Evolutionary conservation across 768 basidiomycete genomes (phyloP).

Genomic region (Leccinum arenicola): DNA sequence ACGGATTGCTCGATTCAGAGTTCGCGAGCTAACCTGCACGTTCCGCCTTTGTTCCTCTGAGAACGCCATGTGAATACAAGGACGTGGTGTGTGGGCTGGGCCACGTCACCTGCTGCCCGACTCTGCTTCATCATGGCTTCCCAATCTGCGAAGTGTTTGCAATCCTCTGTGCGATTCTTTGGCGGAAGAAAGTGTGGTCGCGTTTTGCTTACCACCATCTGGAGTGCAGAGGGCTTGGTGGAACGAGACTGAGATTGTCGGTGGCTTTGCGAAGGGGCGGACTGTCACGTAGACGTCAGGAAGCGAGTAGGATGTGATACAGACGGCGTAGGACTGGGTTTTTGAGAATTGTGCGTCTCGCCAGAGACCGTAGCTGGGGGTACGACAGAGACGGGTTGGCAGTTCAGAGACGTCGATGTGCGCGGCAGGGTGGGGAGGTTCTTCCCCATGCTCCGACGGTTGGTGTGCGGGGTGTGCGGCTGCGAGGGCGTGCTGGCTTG

Average conservation of each 20-base stretch:
- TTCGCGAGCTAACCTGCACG: conserved; percentile 59
- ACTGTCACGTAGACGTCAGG: conserved; percentile 18
- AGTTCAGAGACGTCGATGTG: conserved; percentile 44
- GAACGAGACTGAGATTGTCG: conserved; percentile 44
- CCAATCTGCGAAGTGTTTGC: conserved; percentile 84
- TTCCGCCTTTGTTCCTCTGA: conserved; percentile 73
- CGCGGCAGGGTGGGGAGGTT: conserved; percentile 37
- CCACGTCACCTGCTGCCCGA: conserved; percentile 58
- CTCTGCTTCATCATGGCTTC: conserved; percentile 85
- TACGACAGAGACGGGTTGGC: conserved; percentile 25
- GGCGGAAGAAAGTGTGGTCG: conserved; percentile 82
- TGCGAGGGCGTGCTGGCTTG: conserved; percentile 24
- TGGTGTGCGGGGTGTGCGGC: conserved; percentile 18
- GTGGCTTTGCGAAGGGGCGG: conserved; percentile 32
- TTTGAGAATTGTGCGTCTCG: not conserved
- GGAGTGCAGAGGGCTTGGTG: conserved; percentile 64
- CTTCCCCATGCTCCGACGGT: conserved; percentile 1
- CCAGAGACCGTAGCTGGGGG: not conserved
- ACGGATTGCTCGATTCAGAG: conserved; percentile 67
- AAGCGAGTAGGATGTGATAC: conserved; percentile 29
- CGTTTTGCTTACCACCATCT: conserved; percentile 81
- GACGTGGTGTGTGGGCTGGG: not conserved
- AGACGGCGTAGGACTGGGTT: conserved; percentile 6
- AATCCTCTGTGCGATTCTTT: conserved; percentile 72
- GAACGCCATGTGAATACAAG: conserved; percentile 3